A percentile compares a stretch with the other conserved stretches of the same genome.
Evolutionary conservation across 2,329 filamentous ascomycete genomes (phyloP).

Genomic region (Penicillium concentricum): DNA sequence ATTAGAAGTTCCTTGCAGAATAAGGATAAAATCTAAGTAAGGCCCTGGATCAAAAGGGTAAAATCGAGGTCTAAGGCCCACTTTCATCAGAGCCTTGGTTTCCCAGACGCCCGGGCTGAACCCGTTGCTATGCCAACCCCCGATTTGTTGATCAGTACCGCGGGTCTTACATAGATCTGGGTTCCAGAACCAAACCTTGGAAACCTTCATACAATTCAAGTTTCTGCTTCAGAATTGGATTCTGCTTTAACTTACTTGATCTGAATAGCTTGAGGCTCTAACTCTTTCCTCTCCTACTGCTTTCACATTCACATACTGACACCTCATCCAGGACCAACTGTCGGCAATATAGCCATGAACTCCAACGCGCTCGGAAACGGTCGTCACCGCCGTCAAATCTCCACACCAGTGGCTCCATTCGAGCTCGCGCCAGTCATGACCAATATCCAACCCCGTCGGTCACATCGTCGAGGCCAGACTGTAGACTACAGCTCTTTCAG

Average conservation of each 20-base stretch:
- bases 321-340: constrained; percentile 60
- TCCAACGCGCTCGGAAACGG: constrained; percentile 52
- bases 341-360: constrained; percentile 32
- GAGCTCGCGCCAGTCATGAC: constrained; percentile 67
- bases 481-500: constrained; percentile 68
- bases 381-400: constrained; percentile 83
- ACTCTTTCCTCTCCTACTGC: constrained; percentile 12
- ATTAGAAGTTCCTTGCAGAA: constrained; percentile 21
- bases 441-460: constrained; percentile 46
- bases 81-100: constrained; percentile 26
- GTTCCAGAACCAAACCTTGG: constrained; percentile 22
- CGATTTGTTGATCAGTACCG: constrained; percentile 40
- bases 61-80: constrained; percentile 14
- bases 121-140: constrained; percentile 39
- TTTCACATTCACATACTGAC: constrained; percentile 47
- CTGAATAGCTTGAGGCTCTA: constrained; percentile 16
- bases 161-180: constrained; percentile 34
- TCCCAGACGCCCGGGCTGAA: constrained; percentile 27
- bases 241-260: not conserved
- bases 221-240: constrained; percentile 19
- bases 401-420: constrained; percentile 70
- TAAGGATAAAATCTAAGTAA: constrained; percentile 8
- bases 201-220: constrained; percentile 27
- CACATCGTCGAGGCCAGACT: constrained; percentile 81
- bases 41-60: constrained; percentile 11